A percentile compares a stretch with the other conserved stretches of the same genome.
Conservation (phyloP, 805 yeast genomes). For the Wickerhamiella nectarea region DNA sequence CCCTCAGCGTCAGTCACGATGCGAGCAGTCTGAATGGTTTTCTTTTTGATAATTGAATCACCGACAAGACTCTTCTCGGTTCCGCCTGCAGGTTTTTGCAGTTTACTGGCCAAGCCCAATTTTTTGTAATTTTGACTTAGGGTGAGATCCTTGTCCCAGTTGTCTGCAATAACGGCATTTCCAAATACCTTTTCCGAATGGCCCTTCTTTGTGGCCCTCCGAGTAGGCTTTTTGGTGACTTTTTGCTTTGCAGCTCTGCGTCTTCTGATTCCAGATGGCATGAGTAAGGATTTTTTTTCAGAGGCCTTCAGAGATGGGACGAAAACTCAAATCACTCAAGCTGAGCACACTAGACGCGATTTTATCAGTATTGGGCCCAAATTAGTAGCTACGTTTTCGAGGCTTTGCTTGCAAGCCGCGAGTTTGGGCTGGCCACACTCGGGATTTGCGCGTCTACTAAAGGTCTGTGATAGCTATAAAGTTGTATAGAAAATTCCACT, state of each 20-base stretch:
- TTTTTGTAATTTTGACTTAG: conserved; percentile 74
- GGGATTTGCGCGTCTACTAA: too few species aligned
- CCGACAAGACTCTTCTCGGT: conserved; percentile 38
- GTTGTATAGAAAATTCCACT: too few species aligned
- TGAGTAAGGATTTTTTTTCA: conserved; percentile 7
- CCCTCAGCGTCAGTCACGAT: conserved; percentile 21
- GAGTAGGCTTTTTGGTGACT: conserved; percentile 40
- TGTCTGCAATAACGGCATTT: conserved; percentile 66
- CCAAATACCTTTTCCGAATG: conserved; percentile 35
- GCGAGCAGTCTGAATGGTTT: conserved; percentile 22
- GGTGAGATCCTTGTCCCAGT: conserved; percentile 81
- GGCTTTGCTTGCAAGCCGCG: too few species aligned
- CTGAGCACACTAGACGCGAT: too few species aligned
- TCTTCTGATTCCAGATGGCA: conserved; percentile 51
- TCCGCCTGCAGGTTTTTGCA: conserved; percentile 70
- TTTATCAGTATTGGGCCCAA: too few species aligned
- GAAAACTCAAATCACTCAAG: too few species aligned
- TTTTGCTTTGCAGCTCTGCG: conserved; percentile 64
- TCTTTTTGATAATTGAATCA: conserved; percentile 13
- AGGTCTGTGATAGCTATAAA: too few species aligned
- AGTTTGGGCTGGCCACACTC: too few species aligned
- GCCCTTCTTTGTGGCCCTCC: conserved; percentile 56
- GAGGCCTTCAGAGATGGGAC: too few species aligned
- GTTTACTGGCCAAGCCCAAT: conserved; percentile 58
- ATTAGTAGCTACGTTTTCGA: too few species aligned